phyloP scores from a whole-genome alignment of 1,139 yeast genomes.

The Candida buenavistaensis region DNA sequence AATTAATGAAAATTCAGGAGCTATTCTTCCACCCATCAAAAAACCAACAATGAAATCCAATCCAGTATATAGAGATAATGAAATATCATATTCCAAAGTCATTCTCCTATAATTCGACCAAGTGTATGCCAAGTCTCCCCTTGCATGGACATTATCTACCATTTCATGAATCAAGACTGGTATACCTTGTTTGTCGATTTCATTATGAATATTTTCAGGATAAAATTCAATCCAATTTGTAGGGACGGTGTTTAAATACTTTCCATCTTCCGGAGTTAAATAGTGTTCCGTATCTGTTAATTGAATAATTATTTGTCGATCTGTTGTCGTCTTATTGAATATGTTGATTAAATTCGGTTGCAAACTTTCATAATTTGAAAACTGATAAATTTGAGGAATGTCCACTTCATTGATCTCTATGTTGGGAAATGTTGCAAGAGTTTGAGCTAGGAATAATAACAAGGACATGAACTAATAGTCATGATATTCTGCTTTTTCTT shows the following conservation, averaged over 20 bases:
- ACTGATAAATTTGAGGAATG: conserved; percentile 1
- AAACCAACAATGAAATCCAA: conserved; percentile 8
- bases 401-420: not conserved
- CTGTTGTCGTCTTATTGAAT: not conserved
- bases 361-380: conserved; percentile 1
- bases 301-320: conserved; percentile 5
- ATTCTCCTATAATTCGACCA: conserved; percentile 7
- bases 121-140: conserved; percentile 12
- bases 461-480: too few relatives aligned
- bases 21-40: conserved; percentile 9
- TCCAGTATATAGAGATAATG: conserved; percentile 9
- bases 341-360: conserved; percentile 4
- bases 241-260: conserved; percentile 6
- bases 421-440: not conserved
- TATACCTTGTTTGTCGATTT: conserved; percentile 9
- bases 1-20: conserved; percentile 12
- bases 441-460: too few relatives aligned
- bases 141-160: conserved; percentile 7
- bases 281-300: conserved; percentile 7
- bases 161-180: conserved; percentile 10
- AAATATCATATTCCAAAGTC: conserved; percentile 8
- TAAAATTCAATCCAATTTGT: conserved; percentile 13
- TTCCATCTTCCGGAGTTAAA: conserved; percentile 4
- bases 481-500: too few relatives aligned
- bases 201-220: conserved; percentile 3